Evolutionary conservation across 495 filamentous ascomycete genomes (phyloP).

Genomic region (Annulohypoxylon maeteangense): DNA sequence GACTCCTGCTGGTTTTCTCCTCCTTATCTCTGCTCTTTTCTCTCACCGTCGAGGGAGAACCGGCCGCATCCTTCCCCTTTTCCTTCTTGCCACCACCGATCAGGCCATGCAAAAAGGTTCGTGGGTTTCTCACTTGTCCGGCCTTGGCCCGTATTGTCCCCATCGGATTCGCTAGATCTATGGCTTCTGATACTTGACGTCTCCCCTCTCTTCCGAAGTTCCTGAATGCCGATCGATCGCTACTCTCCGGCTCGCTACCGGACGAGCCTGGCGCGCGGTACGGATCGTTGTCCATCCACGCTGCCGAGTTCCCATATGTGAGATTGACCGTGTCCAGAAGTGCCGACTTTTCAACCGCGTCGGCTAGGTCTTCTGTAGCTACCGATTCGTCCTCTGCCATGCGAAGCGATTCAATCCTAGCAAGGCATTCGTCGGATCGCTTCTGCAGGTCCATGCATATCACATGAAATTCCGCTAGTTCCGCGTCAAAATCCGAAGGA

Average conservation of each 20-base stretch:
- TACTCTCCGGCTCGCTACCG: constrained; percentile 60
- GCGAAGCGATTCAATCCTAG: constrained; percentile 54
- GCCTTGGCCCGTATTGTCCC: constrained; percentile 51
- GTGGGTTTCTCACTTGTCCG: constrained; percentile 53
- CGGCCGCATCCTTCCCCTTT: constrained; percentile 46
- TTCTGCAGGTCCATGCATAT: constrained; percentile 76
- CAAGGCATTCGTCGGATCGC: constrained; percentile 77
- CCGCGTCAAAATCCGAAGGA: constrained; percentile 65
- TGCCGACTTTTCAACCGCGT: constrained; percentile 75
- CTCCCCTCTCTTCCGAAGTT: constrained; percentile 55
- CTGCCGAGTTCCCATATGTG: constrained; percentile 46
- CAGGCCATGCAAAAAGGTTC: constrained; percentile 61
- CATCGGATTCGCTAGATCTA: constrained; percentile 48
- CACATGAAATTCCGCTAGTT: constrained; percentile 76
- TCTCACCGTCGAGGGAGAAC: constrained; percentile 37
- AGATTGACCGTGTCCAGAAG: constrained; percentile 54
- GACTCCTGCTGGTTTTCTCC: constrained; percentile 46
- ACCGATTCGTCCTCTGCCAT: constrained; percentile 76
- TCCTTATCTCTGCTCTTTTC: constrained; percentile 50
- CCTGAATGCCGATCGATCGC: constrained; percentile 53
- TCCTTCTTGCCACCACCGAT: constrained; percentile 53
- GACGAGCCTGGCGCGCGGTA: constrained; percentile 57
- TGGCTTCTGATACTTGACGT: constrained; percentile 53
- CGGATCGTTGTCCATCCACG: constrained; percentile 51
- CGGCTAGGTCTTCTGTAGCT: constrained; percentile 75